phyloP scores from a whole-genome alignment of 208 protist genomes.

The Wallacemonas sp. region DNA sequence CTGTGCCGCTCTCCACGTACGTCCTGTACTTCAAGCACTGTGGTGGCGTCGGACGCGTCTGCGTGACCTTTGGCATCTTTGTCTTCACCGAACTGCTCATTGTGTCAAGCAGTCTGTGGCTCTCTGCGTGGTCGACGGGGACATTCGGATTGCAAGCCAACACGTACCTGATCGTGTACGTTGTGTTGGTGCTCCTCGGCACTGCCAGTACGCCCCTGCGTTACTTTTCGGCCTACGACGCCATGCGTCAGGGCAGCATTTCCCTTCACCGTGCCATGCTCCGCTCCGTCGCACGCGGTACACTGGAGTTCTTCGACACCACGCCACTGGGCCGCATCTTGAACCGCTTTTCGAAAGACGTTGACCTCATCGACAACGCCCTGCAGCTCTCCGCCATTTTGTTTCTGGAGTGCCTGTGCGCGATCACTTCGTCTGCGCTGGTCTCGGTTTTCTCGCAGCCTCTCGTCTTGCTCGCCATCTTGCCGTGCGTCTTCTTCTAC shows the following conservation, averaged over 20 bases:
- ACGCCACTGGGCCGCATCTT: constrained; percentile 93
- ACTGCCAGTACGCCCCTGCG: constrained; percentile 31
- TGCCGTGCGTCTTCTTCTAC: constrained; percentile 74
- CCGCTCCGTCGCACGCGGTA: constrained; percentile 40
- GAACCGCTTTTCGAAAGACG: constrained; percentile 95
- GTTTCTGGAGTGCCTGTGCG: constrained; percentile 41
- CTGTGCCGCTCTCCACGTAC: constrained; percentile 64
- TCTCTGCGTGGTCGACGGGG: constrained; percentile 63
- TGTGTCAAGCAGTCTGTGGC: constrained; percentile 50
- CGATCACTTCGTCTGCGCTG: constrained; percentile 41
- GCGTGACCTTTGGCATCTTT: constrained; percentile 43
- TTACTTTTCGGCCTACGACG: constrained; percentile 25
- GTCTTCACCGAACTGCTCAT: constrained; percentile 47
- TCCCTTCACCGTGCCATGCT: constrained; percentile 54
- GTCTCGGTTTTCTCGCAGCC: constrained; percentile 44
- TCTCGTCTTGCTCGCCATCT: constrained; percentile 38
- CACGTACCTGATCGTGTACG: constrained; percentile 47
- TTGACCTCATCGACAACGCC: constrained; percentile 72
- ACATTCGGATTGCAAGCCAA: constrained; percentile 16
- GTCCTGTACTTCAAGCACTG: constrained; percentile 47
- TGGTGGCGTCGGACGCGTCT: constrained; percentile 38
- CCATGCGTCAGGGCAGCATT: constrained; percentile 26
- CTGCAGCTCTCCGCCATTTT: constrained; percentile 55
- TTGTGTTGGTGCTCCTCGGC: constrained; percentile 32
- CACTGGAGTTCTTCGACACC: constrained; percentile 94